Evolutionary conservation across 495 filamentous ascomycete genomes (phyloP).

Genomic region (Thermothielavioides terrestris): DNA sequence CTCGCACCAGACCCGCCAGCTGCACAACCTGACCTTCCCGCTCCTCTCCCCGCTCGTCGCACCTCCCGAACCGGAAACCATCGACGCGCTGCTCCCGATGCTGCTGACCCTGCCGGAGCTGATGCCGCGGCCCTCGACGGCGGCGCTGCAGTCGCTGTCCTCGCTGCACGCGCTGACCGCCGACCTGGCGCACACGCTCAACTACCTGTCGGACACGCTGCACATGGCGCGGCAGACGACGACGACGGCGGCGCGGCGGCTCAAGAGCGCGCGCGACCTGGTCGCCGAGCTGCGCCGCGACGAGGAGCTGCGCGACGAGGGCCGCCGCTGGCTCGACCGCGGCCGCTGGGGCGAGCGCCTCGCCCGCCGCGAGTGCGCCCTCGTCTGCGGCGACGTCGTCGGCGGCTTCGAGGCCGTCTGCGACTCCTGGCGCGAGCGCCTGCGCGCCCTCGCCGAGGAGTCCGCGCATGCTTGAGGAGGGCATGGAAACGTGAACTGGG

Average conservation of each 20-base stretch:
- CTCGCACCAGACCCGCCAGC: constrained; percentile 69
- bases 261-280: constrained; percentile 68
- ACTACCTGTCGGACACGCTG: constrained; percentile 79
- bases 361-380: constrained; percentile 63
- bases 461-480: not conserved
- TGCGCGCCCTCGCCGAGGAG: constrained; percentile 39
- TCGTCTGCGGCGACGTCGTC: constrained; percentile 74
- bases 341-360: constrained; percentile 75
- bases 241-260: constrained; percentile 62
- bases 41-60: constrained; percentile 52
- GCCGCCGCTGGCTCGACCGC: constrained; percentile 66
- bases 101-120: constrained; percentile 47
- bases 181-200: constrained; percentile 71
- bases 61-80: constrained; percentile 48
- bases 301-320: constrained; percentile 70
- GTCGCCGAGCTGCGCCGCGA: constrained; percentile 77
- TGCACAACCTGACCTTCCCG: constrained; percentile 72
- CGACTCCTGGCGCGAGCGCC: constrained; percentile 44
- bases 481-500: not conserved
- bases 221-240: constrained; percentile 91
- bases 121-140: constrained; percentile 46
- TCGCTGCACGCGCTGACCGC: constrained; percentile 59
- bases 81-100: constrained; percentile 58
- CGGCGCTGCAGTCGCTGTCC: constrained; percentile 48
- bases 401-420: constrained; percentile 87